Conservation (phyloP, 345 rosid genomes). For the Brassica incana region DNA sequence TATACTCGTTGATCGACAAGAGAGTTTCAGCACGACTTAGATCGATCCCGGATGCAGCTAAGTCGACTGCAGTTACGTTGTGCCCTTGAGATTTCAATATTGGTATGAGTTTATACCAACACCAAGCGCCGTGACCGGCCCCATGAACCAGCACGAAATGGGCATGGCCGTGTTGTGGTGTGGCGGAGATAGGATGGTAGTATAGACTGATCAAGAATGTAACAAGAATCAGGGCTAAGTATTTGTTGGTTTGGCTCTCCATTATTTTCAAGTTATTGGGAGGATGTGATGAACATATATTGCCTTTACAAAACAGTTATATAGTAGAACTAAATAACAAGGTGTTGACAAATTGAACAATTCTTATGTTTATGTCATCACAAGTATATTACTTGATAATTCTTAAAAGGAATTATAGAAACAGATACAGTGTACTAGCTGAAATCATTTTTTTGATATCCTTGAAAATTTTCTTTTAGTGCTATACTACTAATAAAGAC, state of each 20-base stretch:
- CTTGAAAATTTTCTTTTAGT: constrained; percentile 1
- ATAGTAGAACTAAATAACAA: not conserved
- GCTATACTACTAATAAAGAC: not conserved
- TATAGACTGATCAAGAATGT: constrained; percentile 13
- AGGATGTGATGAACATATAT: constrained; percentile 20
- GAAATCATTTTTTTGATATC: not conserved
- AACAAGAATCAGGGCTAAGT: constrained; percentile 6
- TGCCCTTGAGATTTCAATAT: constrained; percentile 29
- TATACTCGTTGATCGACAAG: constrained; percentile 7
- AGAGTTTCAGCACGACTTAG: constrained; percentile 16
- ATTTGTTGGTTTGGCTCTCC: constrained; percentile 15
- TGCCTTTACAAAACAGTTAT: constrained; percentile 3
- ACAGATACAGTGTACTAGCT: constrained; percentile 6
- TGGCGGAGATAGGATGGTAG: not conserved
- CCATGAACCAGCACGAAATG: constrained; percentile 32
- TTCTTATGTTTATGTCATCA: constrained; percentile 25
- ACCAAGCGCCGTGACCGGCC: constrained; percentile 29
- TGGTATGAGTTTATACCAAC: constrained; percentile 33
- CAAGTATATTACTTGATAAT: constrained; percentile 4
- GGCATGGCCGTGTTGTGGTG: not conserved
- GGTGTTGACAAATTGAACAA: constrained; percentile 27
- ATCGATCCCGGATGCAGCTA: constrained; percentile 17
- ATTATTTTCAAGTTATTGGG: not conserved
- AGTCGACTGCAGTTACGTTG: constrained; percentile 15
- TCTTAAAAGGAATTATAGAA: constrained; percentile 11